Conservation (phyloP, 176 grass and related monocot species). For the Rhynchospora pubera region DNA sequence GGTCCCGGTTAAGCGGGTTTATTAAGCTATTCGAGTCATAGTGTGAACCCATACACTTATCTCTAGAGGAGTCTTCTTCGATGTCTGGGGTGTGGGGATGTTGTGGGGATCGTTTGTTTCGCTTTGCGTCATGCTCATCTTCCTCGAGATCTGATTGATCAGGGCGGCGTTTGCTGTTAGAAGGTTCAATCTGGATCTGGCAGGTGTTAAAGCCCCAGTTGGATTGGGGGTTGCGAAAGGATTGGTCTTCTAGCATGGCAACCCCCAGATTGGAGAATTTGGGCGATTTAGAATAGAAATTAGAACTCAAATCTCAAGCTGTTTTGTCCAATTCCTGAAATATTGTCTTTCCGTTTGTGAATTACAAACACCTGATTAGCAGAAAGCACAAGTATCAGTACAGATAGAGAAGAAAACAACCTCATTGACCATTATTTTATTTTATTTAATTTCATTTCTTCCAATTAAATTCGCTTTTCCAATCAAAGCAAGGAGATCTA, state of each 20-base stretch:
- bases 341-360: conserved; percentile 28
- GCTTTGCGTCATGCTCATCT: conserved; percentile 42
- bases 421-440: neutral
- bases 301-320: neutral
- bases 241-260: conserved; percentile 69
- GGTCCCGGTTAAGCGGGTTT: conserved; percentile 56
- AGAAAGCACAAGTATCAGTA: conserved; percentile 6
- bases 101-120: conserved; percentile 61
- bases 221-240: conserved; percentile 44
- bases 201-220: conserved; percentile 45
- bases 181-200: conserved; percentile 45
- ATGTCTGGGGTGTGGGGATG: conserved; percentile 80
- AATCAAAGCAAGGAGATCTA: conserved; percentile 25
- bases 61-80: conserved; percentile 24
- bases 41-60: conserved; percentile 16
- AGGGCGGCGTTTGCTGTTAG: conserved; percentile 44
- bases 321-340: conserved; percentile 6
- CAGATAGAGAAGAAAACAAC: neutral
- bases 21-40: conserved; percentile 46
- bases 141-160: conserved; percentile 32
- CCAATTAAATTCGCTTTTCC: neutral
- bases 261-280: conserved; percentile 9
- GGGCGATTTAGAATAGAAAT: neutral
- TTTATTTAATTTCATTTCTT: neutral
- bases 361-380: conserved; percentile 17